Evolutionary conservation across 139 green algal species (phyloP), one percentile per base, ranked within the genome.

Genomic region (Closterium sp.): DNA sequence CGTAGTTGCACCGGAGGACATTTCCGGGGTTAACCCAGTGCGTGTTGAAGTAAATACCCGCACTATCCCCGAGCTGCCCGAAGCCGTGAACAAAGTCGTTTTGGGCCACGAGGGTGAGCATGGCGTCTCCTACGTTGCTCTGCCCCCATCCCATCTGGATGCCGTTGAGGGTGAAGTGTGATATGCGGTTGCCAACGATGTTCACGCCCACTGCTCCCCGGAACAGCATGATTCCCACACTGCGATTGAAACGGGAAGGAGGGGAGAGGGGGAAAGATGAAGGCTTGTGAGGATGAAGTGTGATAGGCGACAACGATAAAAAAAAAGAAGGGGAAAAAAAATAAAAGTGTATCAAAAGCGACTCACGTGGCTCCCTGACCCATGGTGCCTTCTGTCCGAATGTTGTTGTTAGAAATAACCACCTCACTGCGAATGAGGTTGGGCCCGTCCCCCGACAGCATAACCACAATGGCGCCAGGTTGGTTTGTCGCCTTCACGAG

Each of bases 11-110:
- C 27, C 42, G n/a, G 13, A 85, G 32, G 27, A 38, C 28, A 38
- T 91, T 91, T 22, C 88, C 88, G 32, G 88, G 88, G 88, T 91
- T 91, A 4, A 86, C 45, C 88, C 88, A 91, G 88, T 91, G 88
- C 38, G 88, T 91, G 88, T 91, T 32, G 34, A 31, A 85, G 34
- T 91, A 91, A 13, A 91, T 85, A 28, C 32, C 88, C 45, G 42
- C 22, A 31, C 24, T 89, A 22, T 89, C 87, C 31, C 87, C 87
- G 21, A 87, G 85, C 85, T 87, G 85, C 21, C 85, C 85, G 85
- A 87, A 87, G 9, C 85, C 85, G 85, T 32, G 28, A 17, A 30
- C 10, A 2, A 87, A 21, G 28, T 87, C 85, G 85, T 87, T 87
- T 9, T 31, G 21, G 7, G 85, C 22, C 2, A 87, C n/a, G 21